phyloP scores from a whole-genome alignment of 768 basidiomycete species.

The Podaxis sp. region DNA sequence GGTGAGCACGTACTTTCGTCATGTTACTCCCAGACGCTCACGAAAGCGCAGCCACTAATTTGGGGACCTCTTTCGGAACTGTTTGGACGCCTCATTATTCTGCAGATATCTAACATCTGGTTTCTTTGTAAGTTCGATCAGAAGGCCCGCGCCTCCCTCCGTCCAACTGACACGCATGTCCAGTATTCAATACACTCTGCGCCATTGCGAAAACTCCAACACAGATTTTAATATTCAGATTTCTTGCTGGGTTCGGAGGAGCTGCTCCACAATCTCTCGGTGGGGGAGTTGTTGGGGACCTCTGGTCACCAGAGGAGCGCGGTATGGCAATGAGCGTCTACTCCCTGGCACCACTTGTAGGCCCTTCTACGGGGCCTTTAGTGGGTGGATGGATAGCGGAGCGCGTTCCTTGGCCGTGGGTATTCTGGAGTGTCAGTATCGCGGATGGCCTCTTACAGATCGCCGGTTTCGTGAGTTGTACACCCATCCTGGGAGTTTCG shows the following conservation, averaged over 20 bases:
- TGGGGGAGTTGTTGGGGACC: conserved; percentile 54
- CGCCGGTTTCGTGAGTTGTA: conserved; percentile 44
- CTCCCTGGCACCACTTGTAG: conserved; percentile 54
- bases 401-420: conserved; percentile 56
- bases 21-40: not conserved
- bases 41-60: conserved; percentile 30
- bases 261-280: conserved; percentile 63
- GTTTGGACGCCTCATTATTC: conserved; percentile 43
- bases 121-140: conserved; percentile 45
- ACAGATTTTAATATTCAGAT: conserved; percentile 59
- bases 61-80: conserved; percentile 40
- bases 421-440: conserved; percentile 59
- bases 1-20: conserved; percentile 21
- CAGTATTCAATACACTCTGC: conserved; percentile 49
- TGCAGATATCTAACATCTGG: conserved; percentile 58
- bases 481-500: not conserved
- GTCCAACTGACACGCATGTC: not conserved
- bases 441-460: conserved; percentile 46
- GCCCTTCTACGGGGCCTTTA: conserved; percentile 37
- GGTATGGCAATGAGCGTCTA: conserved; percentile 54
- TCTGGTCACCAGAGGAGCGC: conserved; percentile 52
- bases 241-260: conserved; percentile 64
- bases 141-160: not conserved
- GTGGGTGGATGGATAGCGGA: conserved; percentile 47
- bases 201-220: conserved; percentile 50